Conservation (phyloP, 768 basidiomycete genomes). For the Cyclocybe aegerita region DNA sequence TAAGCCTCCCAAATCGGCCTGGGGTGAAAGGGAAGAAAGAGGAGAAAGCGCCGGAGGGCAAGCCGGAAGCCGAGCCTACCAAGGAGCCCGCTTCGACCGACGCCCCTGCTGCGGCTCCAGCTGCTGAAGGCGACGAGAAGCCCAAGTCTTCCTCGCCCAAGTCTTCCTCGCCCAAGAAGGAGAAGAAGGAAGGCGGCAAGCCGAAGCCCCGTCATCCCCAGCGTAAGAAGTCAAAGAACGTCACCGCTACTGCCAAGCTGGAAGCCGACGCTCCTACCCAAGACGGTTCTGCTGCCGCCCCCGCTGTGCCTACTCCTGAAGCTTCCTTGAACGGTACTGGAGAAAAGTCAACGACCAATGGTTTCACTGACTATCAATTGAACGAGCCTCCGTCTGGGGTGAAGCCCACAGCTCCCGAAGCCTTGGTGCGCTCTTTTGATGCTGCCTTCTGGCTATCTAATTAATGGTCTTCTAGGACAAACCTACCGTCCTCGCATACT, state of each 20-base stretch:
- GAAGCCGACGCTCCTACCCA: background rate
- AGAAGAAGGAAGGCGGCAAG: background rate
- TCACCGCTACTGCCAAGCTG: background rate
- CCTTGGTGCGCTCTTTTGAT: background rate
- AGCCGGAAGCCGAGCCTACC: background rate
- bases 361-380: constrained; percentile 17
- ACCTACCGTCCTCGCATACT: background rate
- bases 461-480: background rate
- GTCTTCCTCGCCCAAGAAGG: background rate
- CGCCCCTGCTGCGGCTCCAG: too few relatives aligned
- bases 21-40: constrained; percentile 5
- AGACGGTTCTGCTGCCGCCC: background rate
- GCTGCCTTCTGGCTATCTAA: background rate
- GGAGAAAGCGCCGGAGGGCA: background rate
- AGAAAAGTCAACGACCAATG: background rate
- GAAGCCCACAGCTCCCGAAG: constrained; percentile 3
- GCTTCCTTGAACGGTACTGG: background rate
- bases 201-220: background rate
- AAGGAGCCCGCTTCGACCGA: background rate
- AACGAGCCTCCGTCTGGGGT: constrained; percentile 11
- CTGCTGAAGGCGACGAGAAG: background rate
- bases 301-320: background rate
- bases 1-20: constrained; percentile 13
- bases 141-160: background rate
- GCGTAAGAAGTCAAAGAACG: background rate